These are phyloP conservation scores for Rhizopogon rudus DNA, from an alignment of 768 basidiomycete genomes.

Conservation along the genomic window DNA sequence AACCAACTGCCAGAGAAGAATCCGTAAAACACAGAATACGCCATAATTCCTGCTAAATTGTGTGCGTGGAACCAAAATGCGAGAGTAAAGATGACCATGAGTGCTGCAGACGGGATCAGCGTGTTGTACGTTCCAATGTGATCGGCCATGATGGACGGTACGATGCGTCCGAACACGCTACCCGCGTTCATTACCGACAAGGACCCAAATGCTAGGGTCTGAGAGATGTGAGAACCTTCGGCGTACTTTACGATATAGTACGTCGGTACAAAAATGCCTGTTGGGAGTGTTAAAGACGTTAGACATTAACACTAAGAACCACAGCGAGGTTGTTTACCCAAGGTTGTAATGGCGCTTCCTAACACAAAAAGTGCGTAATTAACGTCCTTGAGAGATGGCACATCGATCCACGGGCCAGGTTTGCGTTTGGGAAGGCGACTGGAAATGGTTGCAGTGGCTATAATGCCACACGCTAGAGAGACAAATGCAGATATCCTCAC, in stretches of 20 bases:
- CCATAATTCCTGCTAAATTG: background rate
- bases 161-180: slow-evolving; percentile 51
- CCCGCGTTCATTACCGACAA: slow-evolving; percentile 58
- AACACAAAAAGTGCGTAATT: slow-evolving; percentile 41
- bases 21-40: background rate
- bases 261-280: slow-evolving; percentile 56
- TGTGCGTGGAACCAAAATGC: background rate
- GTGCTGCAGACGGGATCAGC: slow-evolving; percentile 32
- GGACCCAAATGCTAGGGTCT: slow-evolving; percentile 40
- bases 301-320: no score
- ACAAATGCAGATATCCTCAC: slow-evolving; percentile 48
- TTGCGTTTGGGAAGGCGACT: background rate
- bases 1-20: background rate
- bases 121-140: slow-evolving; percentile 54
- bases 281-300: no score
- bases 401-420: slow-evolving; percentile 1
- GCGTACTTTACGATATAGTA: slow-evolving; percentile 61
- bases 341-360: slow-evolving; percentile 47
- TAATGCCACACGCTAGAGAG: slow-evolving; percentile 38
- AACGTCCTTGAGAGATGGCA: slow-evolving; percentile 32
- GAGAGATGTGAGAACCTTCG: slow-evolving; percentile 30
- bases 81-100: background rate
- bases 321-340: slow-evolving; percentile 38
- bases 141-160: slow-evolving; percentile 54
- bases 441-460: slow-evolving; percentile 24